Conservation (phyloP, 164 flowering plant species). For the Magnolia sinica region DNA sequence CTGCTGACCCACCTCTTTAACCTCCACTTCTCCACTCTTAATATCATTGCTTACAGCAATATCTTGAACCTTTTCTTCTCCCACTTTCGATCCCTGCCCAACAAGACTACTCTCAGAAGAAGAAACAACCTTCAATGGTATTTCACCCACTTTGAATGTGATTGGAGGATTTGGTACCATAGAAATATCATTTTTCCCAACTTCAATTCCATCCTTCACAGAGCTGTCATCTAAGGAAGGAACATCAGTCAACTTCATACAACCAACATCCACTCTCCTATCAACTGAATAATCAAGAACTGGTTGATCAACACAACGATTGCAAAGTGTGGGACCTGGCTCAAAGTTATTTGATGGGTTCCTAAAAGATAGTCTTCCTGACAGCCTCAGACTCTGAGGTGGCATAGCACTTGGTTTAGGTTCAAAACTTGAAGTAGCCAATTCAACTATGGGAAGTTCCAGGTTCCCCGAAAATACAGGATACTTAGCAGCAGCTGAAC, state of each 20-base stretch:
- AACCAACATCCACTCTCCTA: slow-evolving; percentile 46
- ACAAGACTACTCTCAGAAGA: slow-evolving; percentile 47
- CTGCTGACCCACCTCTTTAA: no score
- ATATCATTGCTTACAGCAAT: slow-evolving; percentile 41
- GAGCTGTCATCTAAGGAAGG: slow-evolving; percentile 40
- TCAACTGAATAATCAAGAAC: slow-evolving; percentile 33
- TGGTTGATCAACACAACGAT: slow-evolving; percentile 39
- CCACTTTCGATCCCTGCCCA: slow-evolving; percentile 39
- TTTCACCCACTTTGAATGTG: slow-evolving; percentile 75
- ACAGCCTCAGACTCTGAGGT: slow-evolving; percentile 65
- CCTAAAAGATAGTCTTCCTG: slow-evolving; percentile 46
- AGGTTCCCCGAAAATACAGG: slow-evolving; percentile 28
- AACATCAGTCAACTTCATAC: slow-evolving; percentile 33
- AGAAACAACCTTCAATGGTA: slow-evolving; percentile 51
- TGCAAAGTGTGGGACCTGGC: slow-evolving; percentile 32
- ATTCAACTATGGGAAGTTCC: slow-evolving; percentile 33
- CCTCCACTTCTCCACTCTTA: slow-evolving; percentile 55
- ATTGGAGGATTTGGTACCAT: slow-evolving; percentile 32
- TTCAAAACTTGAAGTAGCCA: slow-evolving; percentile 31
- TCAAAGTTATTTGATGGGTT: slow-evolving; percentile 47
- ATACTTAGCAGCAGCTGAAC: slow-evolving; percentile 27
- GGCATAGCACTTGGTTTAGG: slow-evolving; percentile 31
- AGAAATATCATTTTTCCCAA: slow-evolving; percentile 43
- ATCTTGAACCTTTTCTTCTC: slow-evolving; percentile 53
- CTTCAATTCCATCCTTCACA: slow-evolving; percentile 39